Evolutionary conservation across 2,329 filamentous ascomycete genomes (phyloP), one percentile per base, ranked within the genome.

Genomic region (Aspergillus tanneri): DNA sequence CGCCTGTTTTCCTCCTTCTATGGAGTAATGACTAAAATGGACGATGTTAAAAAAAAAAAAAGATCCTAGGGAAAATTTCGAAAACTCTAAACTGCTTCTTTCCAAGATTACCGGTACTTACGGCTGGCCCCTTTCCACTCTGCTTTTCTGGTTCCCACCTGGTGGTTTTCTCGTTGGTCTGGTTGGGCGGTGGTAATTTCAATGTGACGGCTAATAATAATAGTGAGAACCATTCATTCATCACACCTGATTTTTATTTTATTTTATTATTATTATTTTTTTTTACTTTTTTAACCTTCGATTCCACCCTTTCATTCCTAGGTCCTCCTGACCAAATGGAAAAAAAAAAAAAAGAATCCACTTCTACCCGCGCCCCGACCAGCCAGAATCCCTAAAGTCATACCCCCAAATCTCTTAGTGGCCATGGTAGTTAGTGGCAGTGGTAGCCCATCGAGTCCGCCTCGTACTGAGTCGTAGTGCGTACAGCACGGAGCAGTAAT

Each of bases 241-340:
- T 24, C 22, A 47, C 12, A 10, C 19, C 21, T 38, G 5, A 16
- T 35, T 35, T 6, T 44, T 18, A 25, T 24, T 44, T 14, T 32
- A 5, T 16, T n/a, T 23, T 9, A 11, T 6, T 28, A 23, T 32
- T 28, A 23, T 39, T 39, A 27, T 22, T 23, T 28, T 21, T 2
- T 39, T 23, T 24, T 46, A 14, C 28, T 38, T 39, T 22, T 19
- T 21, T 21, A 25, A 18, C 11, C 8, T 2, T 36, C 3, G 23
- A 37, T 37, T 37, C 30, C 21, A 22, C 14, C 34, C 27, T 44
- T 44, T 44, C 30, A 40, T 46, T 46, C 25, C 28, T n/a, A 37
- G 43, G n/a, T 43, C 37, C 21, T 46, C 25, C 32, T 48, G 32
- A 40, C 36, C 30, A 37, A 35, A 34, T 9, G n/a, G 39, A 38